Evolutionary conservation across 148 eudicot species (phyloP).

Genomic region (Diospyros kaki): DNA sequence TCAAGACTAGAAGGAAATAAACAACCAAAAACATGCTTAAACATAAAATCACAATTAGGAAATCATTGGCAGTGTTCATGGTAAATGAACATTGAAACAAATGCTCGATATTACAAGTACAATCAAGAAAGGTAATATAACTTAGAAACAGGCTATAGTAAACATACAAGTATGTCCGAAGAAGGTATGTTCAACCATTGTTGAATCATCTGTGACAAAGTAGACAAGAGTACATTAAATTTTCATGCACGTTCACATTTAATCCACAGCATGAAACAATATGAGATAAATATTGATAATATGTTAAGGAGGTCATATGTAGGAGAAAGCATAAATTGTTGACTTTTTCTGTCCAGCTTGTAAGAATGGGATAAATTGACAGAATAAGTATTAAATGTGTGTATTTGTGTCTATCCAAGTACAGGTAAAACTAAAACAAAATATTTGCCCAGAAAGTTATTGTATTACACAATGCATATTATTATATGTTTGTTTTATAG

Average conservation of each 20-base stretch:
- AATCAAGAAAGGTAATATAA: conserved; percentile 8
- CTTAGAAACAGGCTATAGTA: conserved; percentile 9
- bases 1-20: not conserved
- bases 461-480: too few species aligned
- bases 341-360: too few species aligned
- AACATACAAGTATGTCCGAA: conserved; percentile 77
- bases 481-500: too few species aligned
- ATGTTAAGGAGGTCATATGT: too few species aligned
- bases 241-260: not conserved
- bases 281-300: too few species aligned
- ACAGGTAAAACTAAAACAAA: too few species aligned
- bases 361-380: too few species aligned
- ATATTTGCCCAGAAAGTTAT: too few species aligned
- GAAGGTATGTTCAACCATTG: conserved; percentile 87
- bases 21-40: not conserved
- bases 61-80: not conserved
- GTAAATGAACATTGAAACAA: not conserved
- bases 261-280: too few species aligned
- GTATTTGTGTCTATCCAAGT: too few species aligned
- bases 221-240: conserved; percentile 5
- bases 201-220: conserved; percentile 74
- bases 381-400: too few species aligned
- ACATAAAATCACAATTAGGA: not conserved
- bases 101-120: conserved; percentile 1
- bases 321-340: too few species aligned